phyloP scores from a whole-genome alignment of 2,329 filamentous ascomycete species.

The Orbilia oligospora region DNA sequence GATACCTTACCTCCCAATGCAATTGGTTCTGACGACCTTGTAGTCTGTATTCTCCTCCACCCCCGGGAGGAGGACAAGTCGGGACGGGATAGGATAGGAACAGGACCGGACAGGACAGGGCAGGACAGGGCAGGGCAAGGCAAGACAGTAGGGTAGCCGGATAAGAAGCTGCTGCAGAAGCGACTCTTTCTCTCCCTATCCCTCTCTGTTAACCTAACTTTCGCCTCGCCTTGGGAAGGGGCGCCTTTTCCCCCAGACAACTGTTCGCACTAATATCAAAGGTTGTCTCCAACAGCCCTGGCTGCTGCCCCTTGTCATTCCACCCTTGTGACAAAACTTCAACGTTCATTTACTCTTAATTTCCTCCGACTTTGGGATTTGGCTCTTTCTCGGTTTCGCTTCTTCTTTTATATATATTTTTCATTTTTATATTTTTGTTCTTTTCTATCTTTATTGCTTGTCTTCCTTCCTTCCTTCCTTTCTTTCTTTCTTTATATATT shows the following conservation, averaged over 20 bases:
- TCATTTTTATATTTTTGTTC: neutral
- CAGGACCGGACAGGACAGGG: too few relatives aligned
- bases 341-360: constrained; percentile 47
- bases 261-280: constrained; percentile 56
- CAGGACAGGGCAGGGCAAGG: too few relatives aligned
- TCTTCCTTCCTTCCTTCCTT: neutral
- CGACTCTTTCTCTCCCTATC: too few relatives aligned
- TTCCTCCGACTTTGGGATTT: constrained; percentile 47
- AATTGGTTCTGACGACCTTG: constrained; percentile 45
- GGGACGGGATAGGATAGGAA: neutral
- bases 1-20: constrained; percentile 40
- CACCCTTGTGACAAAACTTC: constrained; percentile 59
- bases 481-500: too few relatives aligned
- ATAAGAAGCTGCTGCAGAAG: too few relatives aligned
- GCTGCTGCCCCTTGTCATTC: constrained; percentile 53
- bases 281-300: constrained; percentile 39
- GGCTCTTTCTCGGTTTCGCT: constrained; percentile 25
- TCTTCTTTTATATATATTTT: neutral
- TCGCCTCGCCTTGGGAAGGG: constrained; percentile 48
- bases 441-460: constrained; percentile 9
- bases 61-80: constrained; percentile 8
- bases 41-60: constrained; percentile 23
- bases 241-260: constrained; percentile 50
- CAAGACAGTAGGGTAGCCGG: too few relatives aligned
- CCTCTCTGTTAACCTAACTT: too few relatives aligned